A percentile compares a stretch with the other conserved stretches of the same genome.
phyloP scores from a whole-genome alignment of 2,329 filamentous ascomycete genomes.

The Fusarium compactum region DNA sequence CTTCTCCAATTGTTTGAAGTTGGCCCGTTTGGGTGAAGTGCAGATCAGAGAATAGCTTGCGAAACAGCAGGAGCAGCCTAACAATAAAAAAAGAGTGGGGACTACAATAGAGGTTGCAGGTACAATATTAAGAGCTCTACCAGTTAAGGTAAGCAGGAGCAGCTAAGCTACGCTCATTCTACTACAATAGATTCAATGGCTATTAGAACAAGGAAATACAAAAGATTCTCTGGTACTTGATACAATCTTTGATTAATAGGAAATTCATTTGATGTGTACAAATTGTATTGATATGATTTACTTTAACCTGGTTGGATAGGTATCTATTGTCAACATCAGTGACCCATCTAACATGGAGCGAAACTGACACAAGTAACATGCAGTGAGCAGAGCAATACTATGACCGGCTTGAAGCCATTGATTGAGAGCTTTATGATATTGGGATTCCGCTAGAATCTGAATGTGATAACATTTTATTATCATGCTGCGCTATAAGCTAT shows the following conservation, averaged over 20 bases:
- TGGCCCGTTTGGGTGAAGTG: constrained; percentile 25
- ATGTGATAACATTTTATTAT: not conserved
- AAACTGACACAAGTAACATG: not conserved
- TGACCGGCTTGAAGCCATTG: not conserved
- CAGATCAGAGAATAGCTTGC: constrained; percentile 31
- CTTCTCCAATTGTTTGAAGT: constrained; percentile 12
- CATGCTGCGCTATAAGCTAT: not conserved
- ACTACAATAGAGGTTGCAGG: not conserved
- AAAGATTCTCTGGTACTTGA: not conserved
- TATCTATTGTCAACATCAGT: too few relatives aligned
- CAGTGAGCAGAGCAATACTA: not conserved
- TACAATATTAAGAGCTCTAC: not conserved
- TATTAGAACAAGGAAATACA: not conserved
- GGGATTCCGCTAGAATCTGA: not conserved
- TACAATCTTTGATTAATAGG: not conserved
- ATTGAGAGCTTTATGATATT: not conserved
- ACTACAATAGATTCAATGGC: not conserved
- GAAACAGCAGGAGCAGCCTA: constrained; percentile 18
- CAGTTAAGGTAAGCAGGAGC: not conserved
- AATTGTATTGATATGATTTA: not conserved
- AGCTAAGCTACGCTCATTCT: not conserved
- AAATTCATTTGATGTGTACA: not conserved
- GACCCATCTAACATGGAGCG: not conserved
- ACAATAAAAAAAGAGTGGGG: constrained; percentile 30
- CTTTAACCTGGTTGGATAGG: not conserved